Base-by-base conservation (phyloP, 352 stramenopile genomes). In the Pythium aphanidermatum region DNA sequence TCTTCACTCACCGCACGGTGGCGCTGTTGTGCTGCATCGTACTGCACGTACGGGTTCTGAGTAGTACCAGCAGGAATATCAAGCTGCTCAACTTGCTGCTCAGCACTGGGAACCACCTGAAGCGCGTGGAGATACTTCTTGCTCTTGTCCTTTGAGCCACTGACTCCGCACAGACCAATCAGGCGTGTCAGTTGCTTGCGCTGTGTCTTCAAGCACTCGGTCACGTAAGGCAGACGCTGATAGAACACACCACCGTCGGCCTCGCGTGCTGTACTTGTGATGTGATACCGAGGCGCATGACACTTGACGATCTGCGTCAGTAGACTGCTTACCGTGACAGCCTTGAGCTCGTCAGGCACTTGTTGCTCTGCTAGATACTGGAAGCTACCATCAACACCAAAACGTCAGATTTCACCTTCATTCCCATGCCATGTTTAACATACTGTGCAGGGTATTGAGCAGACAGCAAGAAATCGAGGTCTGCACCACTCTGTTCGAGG, bases 41-140 rank as follows among this genome's bases (percentile, higher is more conserved):
- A 48, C 36, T 79, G 53, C 0, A 70, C 31, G 45, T 84, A 91
- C 20, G 78, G 78, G 35, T 83, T 87, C 48, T 86, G 71, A 2
- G 78, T 91, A 7, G 78, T 86, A 2, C 75, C 78, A 16, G 70
- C 60, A 1, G 75, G 78, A 27, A 91, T 86, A 31, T 86, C 74
- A 5, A 83, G 58, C 6, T 70, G 51, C 13, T 73, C 58, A 25
- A 44, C 49, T 14, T 44, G 65, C 23, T 71, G 52, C 3, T 60
- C 43, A 1, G 51, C 58, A 24, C 52, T 58, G 0, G 74, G 68
- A 2, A 68, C 55, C 19, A 92, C 71, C 27, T 89, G 76, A 2
- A 92, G 55, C 3, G 79, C 79, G 36, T 92, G 79, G 10, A 92
- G 61, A 48, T 86, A 92, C 58, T 92, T 92, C 33, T 75, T 79